Base-by-base conservation (phyloP, 2,329 filamentous ascomycete genomes). In the Stagonosporopsis chrysanthemi region DNA sequence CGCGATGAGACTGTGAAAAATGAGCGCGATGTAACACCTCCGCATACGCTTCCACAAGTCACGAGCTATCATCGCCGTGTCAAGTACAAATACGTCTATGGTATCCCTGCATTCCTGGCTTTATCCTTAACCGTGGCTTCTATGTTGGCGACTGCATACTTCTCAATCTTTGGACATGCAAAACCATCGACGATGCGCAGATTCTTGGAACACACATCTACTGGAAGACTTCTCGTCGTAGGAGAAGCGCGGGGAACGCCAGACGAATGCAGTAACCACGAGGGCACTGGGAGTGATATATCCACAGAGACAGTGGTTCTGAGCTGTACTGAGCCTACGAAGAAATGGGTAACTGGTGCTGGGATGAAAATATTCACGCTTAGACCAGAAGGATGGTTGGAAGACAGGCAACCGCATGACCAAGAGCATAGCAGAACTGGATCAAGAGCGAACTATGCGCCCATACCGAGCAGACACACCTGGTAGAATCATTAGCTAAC, bases 1-100 rank as follows among this genome's bases (percentile, higher is more conserved):
- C n/a, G 48, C 5, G 17, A 29, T 4, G 15, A 36, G 7, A 72
- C 75, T 1, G 75, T 79, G 0, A 79, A 77, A 14, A 67, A 76
- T 23, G 38, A 46, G 29, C 39, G 36, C 36, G 41, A 48, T 9
- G 24, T 5, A 38, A 8, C 19, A 14, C 2, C 4, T n/a, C 26
- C 5, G 1, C 14, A 4, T 2, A 40, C 33, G 46, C 29, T 33
- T 11, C 36, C 46, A 7, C 6, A 12, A n/a, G 24, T 41, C n/a
- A 48, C 45, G 4, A 31, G 5, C 12, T 40, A 48, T 14, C 19
- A 9, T 11, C 35, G 45, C 2, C 35, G 35, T 11, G 17, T 40
- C 35, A 48, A 48, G 24, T 48, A 40, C 26, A 48, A 31, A 9
- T 48, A 40, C 24, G 35, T n/a, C 5, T 48, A 48, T 14, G 46